Base-by-base conservation (phyloP, 2,329 filamentous ascomycete species). In the Tympanopsis confertula region DNA sequence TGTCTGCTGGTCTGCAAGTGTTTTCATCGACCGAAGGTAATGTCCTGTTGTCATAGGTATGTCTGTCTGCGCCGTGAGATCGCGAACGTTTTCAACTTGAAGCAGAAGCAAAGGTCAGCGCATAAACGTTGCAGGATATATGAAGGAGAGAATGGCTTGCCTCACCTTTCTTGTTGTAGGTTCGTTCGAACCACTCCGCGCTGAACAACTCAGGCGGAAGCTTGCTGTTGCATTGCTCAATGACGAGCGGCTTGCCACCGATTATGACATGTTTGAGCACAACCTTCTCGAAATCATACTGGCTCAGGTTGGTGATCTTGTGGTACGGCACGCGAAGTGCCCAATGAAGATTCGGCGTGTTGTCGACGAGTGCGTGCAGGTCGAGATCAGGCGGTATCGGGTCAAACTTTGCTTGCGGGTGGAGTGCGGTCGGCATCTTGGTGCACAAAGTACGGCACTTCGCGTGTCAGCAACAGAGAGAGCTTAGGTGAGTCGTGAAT, bases 391-490 rank as follows among this genome's bases (percentile, higher is more conserved):
- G 88, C 0, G 87, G 75, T 35, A 96, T 84, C 1, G 89, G 88
- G 56, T 94, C 86, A 57, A 96, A 96, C 37, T 87, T 86, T 13
- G 87, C 86, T 52, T 86, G 81, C 1, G 86, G 86, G 49, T 88
- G 78, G 41, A 81, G 66, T 13, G 82, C 70, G 13, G 68, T 63
- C 39, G 85, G 82, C 87, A 94, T 94, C 19, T 51, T 70, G 50
- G 42, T 40, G n/a, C n/a, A n/a, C n/a, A n/a, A n/a, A n/a, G n/a
- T n/a, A n/a, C n/a, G n/a, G n/a, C n/a, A n/a, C n/a, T n/a, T n/a
- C n/a, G n/a, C n/a, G n/a, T n/a, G n/a, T n/a, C n/a, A n/a, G n/a
- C n/a, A n/a, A n/a, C n/a, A n/a, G n/a, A n/a, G n/a, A n/a, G n/a
- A n/a, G n/a, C n/a, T n/a, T n/a, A n/a, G n/a, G n/a, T n/a, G n/a